Evolutionary conservation across 768 basidiomycete species (phyloP), one percentile per base, ranked within the genome.

Genomic region (Kwoniella dendrophila): DNA sequence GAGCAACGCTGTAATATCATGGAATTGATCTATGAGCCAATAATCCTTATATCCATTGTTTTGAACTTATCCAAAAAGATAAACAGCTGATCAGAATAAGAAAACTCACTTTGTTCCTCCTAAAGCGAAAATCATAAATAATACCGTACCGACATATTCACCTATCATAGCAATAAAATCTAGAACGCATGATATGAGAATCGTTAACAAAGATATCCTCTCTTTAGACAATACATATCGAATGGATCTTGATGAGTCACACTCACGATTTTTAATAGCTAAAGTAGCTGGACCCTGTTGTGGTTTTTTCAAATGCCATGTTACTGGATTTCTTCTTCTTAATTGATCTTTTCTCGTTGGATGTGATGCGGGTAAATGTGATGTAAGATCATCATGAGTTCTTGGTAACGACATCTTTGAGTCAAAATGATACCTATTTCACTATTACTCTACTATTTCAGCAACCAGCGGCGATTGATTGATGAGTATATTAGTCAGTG

Each of bases 81-180:
- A n/a, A n/a, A n/a, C n/a, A n/a, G n/a, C n/a, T 40, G 12, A 16
- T 8, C 18, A 40, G 20, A 6, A 61, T 36, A 11, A n/a, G 51
- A 30, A 26, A 4, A 68, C 69, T 69, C 50, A 74, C 73, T 77
- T 77, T 11, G 74, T 78, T 1, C 74, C 77, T 14, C 77, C 77
- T 24, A 78, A 51, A 29, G 77, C 77, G 59, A 78, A 74, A 45
- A 78, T 74, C 70, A 78, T 67, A 66, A 78, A 78, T 24, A 78
- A 47, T 14, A 73, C 73, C 2, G 77, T 78, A 8, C 77, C 77
- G 24, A 76, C 74, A 49, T 71, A 77, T 65, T 78, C 77, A 47
- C 77, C 77, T 24, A 78, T 51, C 77, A 78, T 78, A 22, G 77
- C 77, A 43, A 76, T 71, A 43, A 74, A 72, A 33, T 74, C 74